phyloP scores from a whole-genome alignment of 1,284 basidiomycete species.

The Pascua guehoae region DNA sequence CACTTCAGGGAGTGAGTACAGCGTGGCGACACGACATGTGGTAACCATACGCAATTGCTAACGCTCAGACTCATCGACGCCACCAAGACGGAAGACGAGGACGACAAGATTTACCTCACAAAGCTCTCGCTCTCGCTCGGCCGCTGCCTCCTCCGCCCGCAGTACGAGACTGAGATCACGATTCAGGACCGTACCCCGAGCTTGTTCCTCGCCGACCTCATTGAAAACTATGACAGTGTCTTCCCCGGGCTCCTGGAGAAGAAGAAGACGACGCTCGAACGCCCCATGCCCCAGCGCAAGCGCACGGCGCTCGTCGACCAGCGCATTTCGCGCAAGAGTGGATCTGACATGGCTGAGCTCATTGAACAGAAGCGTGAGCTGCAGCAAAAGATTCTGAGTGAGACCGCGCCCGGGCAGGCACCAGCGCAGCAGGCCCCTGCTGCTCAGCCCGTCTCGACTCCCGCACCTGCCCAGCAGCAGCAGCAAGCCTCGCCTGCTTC shows the following conservation, averaged over 20 bases:
- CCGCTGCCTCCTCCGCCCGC: conserved; percentile 76
- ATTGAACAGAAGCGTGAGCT: conserved; percentile 45
- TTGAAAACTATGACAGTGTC: conserved; percentile 70
- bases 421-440: conserved; percentile 1
- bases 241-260: conserved; percentile 74
- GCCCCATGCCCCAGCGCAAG: conserved; percentile 74
- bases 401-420: conserved; percentile 4
- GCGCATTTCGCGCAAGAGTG: conserved; percentile 60
- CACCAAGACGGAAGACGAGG: conserved; percentile 61
- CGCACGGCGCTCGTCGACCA: conserved; percentile 85
- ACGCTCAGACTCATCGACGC: conserved; percentile 61
- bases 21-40: too few species aligned
- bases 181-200: conserved; percentile 78
- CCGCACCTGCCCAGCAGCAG: neutral
- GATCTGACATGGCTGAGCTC: conserved; percentile 50
- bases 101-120: conserved; percentile 70
- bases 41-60: neutral
- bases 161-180: conserved; percentile 71
- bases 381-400: conserved; percentile 7
- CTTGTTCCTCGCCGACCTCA: conserved; percentile 78
- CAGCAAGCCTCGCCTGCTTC: conserved; percentile 12
- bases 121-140: conserved; percentile 85
- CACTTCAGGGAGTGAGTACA: conserved; percentile 68
- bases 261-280: conserved; percentile 80
- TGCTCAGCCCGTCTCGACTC: neutral